A percentile compares a stretch with the other conserved stretches of the same genome.
Conservation (phyloP, 208 protist species). For the Crithidia fasciculata region DNA sequence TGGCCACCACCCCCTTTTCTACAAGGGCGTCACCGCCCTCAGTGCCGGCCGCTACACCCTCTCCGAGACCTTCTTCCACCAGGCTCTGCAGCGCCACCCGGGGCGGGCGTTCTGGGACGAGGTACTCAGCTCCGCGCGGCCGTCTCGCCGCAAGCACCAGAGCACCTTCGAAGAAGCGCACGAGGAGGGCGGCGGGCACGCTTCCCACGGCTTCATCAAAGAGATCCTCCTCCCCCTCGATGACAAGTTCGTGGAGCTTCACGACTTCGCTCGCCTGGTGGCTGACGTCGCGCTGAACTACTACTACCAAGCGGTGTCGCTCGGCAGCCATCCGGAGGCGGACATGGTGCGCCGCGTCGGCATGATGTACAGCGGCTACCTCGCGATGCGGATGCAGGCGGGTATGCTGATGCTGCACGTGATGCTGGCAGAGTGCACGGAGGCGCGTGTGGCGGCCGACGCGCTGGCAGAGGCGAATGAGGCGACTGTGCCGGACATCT, state of each 20-base stretch:
- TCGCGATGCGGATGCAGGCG: conserved; percentile 2
- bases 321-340: neutral
- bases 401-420: neutral
- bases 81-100: conserved; percentile 16
- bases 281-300: conserved; percentile 30
- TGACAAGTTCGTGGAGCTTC: conserved; percentile 12
- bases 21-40: conserved; percentile 12
- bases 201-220: neutral
- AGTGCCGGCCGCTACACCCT: conserved; percentile 17
- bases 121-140: neutral
- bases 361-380: conserved; percentile 21
- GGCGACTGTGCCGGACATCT: neutral
- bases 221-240: conserved; percentile 20
- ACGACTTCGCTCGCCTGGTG: conserved; percentile 27
- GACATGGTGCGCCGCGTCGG: conserved; percentile 18
- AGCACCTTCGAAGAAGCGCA: neutral
- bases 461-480: neutral
- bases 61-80: conserved; percentile 33
- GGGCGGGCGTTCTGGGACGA: neutral
- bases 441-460: neutral
- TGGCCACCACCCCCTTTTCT: conserved; percentile 23
- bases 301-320: neutral
- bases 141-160: neutral
- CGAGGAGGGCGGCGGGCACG: neutral
- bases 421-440: neutral